Evolutionary conservation across 306 rosid species (phyloP), one percentile per base, ranked within the genome.

Genomic region (Trifolium pratense): DNA sequence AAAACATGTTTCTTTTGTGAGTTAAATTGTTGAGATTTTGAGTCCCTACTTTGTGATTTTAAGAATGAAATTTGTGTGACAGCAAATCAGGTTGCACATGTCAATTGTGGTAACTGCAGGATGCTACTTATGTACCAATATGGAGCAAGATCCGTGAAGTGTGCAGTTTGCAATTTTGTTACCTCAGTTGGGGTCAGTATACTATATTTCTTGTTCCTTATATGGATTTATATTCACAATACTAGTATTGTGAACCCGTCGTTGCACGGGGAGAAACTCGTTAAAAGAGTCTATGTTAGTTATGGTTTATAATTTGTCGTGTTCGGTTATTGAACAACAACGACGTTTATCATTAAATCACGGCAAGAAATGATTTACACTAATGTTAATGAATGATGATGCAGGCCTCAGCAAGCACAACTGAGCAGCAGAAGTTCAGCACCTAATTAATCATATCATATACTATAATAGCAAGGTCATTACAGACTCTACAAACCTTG

Each of bases 41-140:
- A 23, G 63, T 73, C 76, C 34, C 43, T 75, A 57, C 58, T 63
- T 53, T 65, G 62, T 40, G 77, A 26, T 53, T 26, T 55, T 73
- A 68, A 63, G 57, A 64, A 62, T 67, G 61, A 79, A 42, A 25
- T 75, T 70, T 75, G 75, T 76, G 53, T 84, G 75, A 75, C 98
- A 95, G 99, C 97, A 68, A 95, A 95, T 83, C 99, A 95, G 87
- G 97, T 95, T 73, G 99, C 99, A 57, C 99, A 95, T 74, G 97
- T 95, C 71, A 90, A 84, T 18, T 95, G 99, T 70, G 99, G 99
- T 48, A 91, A 85, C 86, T 95, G 97, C 81, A 87, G 93, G 84
- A 95, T 91, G 99, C 81, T 95, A 40, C 76, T 95, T 61, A 90
- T 88, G 96, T 91, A 91, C 68, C 99, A 95, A 71, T 95, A 95